These are phyloP conservation scores for Ceratobasidium papillatum DNA, from an alignment of 1,284 basidiomycete genomes.

Conservation along the genomic window DNA sequence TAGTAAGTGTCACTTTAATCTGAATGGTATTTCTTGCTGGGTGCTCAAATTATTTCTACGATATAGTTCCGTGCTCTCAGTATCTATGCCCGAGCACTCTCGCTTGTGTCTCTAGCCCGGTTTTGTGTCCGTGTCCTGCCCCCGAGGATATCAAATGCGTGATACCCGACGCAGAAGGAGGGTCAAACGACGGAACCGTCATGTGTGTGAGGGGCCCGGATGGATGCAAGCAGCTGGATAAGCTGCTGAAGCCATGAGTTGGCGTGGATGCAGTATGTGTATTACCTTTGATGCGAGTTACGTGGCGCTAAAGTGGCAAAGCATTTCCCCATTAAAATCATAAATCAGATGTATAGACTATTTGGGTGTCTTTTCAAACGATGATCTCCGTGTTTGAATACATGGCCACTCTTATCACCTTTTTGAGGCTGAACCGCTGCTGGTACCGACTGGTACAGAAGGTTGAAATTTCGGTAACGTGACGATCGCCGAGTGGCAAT, in stretches of 20 bases:
- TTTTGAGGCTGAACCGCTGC: not conserved
- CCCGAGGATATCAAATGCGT: constrained; percentile 45
- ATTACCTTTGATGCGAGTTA: not conserved
- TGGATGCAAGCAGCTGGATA: constrained; percentile 41
- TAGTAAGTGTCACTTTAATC: constrained; percentile 18
- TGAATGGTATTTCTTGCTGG: not conserved
- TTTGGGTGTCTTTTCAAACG: not conserved
- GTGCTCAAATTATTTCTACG: not conserved
- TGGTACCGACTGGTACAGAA: not conserved
- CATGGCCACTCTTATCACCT: not conserved
- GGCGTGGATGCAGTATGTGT: not conserved
- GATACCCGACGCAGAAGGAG: constrained; percentile 42
- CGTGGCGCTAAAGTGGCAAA: not conserved
- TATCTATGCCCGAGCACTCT: constrained; percentile 44
- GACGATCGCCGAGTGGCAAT: constrained; percentile 21
- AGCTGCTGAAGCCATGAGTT: constrained; percentile 39
- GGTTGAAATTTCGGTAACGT: constrained; percentile 5
- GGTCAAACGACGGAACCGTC: constrained; percentile 41
- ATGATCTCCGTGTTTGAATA: not conserved
- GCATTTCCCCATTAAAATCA: not conserved
- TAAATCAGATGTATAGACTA: not conserved
- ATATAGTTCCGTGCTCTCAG: constrained; percentile 38
- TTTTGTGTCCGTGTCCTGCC: constrained; percentile 43
- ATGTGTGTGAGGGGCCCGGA: constrained; percentile 42
- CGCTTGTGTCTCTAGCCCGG: constrained; percentile 41